phyloP scores from a whole-genome alignment of 1,284 basidiomycete species.

The Nidula niveotomentosa region DNA sequence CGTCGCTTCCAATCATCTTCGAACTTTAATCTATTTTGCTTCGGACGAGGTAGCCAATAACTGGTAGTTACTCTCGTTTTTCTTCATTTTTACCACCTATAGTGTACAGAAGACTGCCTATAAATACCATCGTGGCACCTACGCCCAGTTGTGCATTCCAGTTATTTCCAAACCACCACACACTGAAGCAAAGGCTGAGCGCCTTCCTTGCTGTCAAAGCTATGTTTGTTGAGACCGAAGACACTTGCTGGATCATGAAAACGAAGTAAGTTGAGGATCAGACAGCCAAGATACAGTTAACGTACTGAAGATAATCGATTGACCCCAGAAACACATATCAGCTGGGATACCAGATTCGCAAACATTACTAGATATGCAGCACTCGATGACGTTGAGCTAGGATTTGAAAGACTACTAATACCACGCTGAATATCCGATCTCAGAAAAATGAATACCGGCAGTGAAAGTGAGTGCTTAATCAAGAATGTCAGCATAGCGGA shows the following conservation, averaged over 20 bases:
- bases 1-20: background rate
- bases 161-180: constrained; percentile 73
- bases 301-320: constrained; percentile 78
- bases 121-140: constrained; percentile 67
- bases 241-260: constrained; percentile 51
- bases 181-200: constrained; percentile 68
- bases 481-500: background rate
- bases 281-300: constrained; percentile 12
- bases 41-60: background rate
- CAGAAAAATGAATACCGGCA: constrained; percentile 76
- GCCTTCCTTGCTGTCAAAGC: constrained; percentile 72
- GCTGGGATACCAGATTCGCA: constrained; percentile 77
- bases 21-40: background rate
- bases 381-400: constrained; percentile 18
- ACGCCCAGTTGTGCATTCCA: constrained; percentile 62
- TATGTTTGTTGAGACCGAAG: constrained; percentile 73
- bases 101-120: constrained; percentile 59
- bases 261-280: background rate
- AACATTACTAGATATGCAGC: constrained; percentile 54
- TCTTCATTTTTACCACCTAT: constrained; percentile 5
- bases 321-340: constrained; percentile 86
- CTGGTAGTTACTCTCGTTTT: constrained; percentile 3
- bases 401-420: constrained; percentile 39
- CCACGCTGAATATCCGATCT: constrained; percentile 56
- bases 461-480: constrained; percentile 62